phyloP scores from a whole-genome alignment of 2,329 filamentous ascomycete species.

The Colletotrichum sansevieriae region DNA sequence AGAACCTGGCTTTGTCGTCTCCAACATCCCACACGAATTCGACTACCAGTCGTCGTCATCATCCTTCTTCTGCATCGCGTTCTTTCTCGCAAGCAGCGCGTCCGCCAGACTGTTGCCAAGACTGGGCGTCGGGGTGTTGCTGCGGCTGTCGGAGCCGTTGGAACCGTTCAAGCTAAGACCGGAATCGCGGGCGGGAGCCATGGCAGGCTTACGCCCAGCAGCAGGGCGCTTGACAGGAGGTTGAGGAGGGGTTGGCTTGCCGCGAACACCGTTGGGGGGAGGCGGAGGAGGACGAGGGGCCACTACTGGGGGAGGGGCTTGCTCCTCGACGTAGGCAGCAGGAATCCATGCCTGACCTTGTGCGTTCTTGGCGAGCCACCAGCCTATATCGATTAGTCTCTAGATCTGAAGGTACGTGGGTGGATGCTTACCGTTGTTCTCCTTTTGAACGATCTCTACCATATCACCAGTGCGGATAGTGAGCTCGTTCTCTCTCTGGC shows the following conservation, averaged over 20 bases:
- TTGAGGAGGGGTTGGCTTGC: constrained; percentile 79
- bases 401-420: neutral
- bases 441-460: constrained; percentile 92
- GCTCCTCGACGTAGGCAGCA: constrained; percentile 92
- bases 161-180: constrained; percentile 71
- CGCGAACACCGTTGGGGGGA: constrained; percentile 66
- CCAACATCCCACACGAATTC: constrained; percentile 37
- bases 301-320: constrained; percentile 72
- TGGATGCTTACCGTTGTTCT: constrained; percentile 83
- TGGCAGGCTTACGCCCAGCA: constrained; percentile 77
- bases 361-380: constrained; percentile 90
- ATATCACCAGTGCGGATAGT: constrained; percentile 84
- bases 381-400: constrained; percentile 72
- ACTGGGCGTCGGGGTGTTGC: constrained; percentile 78
- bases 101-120: constrained; percentile 82
- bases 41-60: constrained; percentile 77
- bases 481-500: constrained; percentile 87
- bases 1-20: constrained; percentile 32
- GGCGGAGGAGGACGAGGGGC: constrained; percentile 75
- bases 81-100: constrained; percentile 81
- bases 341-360: constrained; percentile 91
- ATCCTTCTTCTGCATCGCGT: constrained; percentile 78
- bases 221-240: constrained; percentile 86
- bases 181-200: constrained; percentile 77
- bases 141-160: constrained; percentile 73